phyloP scores from a whole-genome alignment of 352 stramenopile species.

The Phytophthora pseudosyringae region DNA sequence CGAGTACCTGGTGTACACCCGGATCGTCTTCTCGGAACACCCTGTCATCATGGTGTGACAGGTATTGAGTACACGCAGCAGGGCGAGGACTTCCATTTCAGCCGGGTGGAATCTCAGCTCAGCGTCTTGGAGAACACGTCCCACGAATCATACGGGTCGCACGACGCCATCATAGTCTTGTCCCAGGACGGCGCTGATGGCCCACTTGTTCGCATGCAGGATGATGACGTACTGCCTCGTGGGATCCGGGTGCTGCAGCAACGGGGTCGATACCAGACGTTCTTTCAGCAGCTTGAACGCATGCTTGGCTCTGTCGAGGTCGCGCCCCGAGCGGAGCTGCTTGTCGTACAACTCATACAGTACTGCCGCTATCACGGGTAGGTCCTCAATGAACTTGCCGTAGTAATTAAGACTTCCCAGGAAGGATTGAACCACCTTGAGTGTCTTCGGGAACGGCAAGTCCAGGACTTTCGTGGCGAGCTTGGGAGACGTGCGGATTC shows the following conservation, averaged over 20 bases:
- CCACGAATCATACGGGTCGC: slow-evolving; percentile 29
- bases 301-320: too few relatives aligned
- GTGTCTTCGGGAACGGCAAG: slow-evolving; percentile 6
- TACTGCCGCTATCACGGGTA: slow-evolving; percentile 6
- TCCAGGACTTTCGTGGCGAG: background rate
- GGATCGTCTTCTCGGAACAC: background rate
- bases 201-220: slow-evolving; percentile 22
- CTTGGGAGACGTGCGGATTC: slow-evolving; percentile 15
- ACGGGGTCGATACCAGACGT: slow-evolving; percentile 17
- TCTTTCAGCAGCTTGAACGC: slow-evolving; percentile 38
- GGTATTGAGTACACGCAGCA: slow-evolving; percentile 10
- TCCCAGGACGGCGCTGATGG: slow-evolving; percentile 28
- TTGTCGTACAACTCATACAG: slow-evolving; percentile 1
- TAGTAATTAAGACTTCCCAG: slow-evolving; percentile 35
- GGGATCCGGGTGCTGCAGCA: slow-evolving; percentile 23
- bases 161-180: slow-evolving; percentile 38
- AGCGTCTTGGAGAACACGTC: slow-evolving; percentile 7
- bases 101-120: slow-evolving; percentile 5
- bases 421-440: slow-evolving; percentile 27
- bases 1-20: slow-evolving; percentile 10
- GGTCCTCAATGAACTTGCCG: slow-evolving; percentile 35
- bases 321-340: too few relatives aligned
- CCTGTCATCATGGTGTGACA: slow-evolving; percentile 9
- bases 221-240: slow-evolving; percentile 30
- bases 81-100: background rate